Base-by-base conservation (phyloP, 208 protist species). In the Acanthamoeba sp. region DNA sequence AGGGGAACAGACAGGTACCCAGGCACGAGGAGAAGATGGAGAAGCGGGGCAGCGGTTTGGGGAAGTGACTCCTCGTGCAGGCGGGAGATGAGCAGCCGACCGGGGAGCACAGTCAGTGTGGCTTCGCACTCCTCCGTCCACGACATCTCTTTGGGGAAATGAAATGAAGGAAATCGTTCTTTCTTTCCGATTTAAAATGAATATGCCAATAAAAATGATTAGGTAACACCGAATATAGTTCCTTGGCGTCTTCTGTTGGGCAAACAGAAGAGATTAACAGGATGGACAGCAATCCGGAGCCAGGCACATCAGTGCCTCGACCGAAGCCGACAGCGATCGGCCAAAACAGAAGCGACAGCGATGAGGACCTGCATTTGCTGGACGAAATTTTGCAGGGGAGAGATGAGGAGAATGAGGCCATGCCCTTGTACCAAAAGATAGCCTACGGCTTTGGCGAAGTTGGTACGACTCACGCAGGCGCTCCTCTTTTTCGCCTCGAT, bases 111-210 rank as follows among this genome's bases (percentile, higher is more conserved):
- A 2, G 76, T 84, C 24, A 84, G 76, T n/a, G 76, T 84, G 36
- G 76, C 76, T 18, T 84, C 76, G 76, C 76, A 84, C 76, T n/a
- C 38, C 24, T 84, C 76, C 24, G 76, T 84, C 76, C 76, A 84
- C 76, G 76, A 84, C 76, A 84, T 84, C 16, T 80, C 7, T 73
- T n/a, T n/a, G n/a, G n/a, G n/a, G n/a, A n/a, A n/a, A n/a, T n/a
- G n/a, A n/a, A n/a, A n/a, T n/a, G n/a, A 16, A 55, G 6, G 10
- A 6, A 55, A 55, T 16, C 48, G 48, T 55, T 55, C 48, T 55
- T 55, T 55, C 10, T 59, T 24, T 59, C 16, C 22, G 3, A 16
- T 59, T 24, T 59, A 48, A 48, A 48, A 48, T 14, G 10, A 14
- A 48, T 14, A 48, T 48, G 3, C 3, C 10, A 48, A 14, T 48